These are phyloP conservation scores for Xerocomellus chrysenteron DNA, from an alignment of 768 basidiomycete species.

Conservation along the genomic window DNA sequence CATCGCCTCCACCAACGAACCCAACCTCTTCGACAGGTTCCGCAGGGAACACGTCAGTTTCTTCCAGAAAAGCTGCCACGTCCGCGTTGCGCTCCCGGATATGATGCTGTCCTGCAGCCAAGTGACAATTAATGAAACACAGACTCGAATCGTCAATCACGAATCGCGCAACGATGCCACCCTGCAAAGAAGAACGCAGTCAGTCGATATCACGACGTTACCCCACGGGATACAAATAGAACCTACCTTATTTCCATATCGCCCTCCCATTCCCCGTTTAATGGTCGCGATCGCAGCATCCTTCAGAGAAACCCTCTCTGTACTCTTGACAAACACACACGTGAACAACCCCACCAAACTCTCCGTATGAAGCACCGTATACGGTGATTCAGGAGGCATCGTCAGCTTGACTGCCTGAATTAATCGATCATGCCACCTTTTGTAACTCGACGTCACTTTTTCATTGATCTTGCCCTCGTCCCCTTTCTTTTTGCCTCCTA, in stretches of 20 bases:
- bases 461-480: constrained; percentile 59
- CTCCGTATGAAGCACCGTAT: constrained; percentile 80
- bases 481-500: constrained; percentile 66
- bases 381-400: constrained; percentile 73
- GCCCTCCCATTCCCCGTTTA: constrained; percentile 89
- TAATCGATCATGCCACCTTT: constrained; percentile 84
- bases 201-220: constrained; percentile 1
- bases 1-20: constrained; percentile 90
- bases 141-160: constrained; percentile 90
- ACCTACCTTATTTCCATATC: constrained; percentile 92
- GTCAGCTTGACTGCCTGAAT: constrained; percentile 66
- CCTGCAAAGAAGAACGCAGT: constrained; percentile 43
- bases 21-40: constrained; percentile 55
- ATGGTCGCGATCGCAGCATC: constrained; percentile 77
- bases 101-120: constrained; percentile 91
- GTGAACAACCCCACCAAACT: constrained; percentile 89
- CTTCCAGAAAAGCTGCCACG: constrained; percentile 83
- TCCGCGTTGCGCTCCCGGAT: constrained; percentile 84
- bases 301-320: constrained; percentile 57
- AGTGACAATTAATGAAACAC: constrained; percentile 95
- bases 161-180: constrained; percentile 87
- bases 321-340: constrained; percentile 68
- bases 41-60: constrained; percentile 61
- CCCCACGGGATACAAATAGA: neutral
- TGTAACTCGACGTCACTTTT: constrained; percentile 84